These are phyloP conservation scores for Eragrostis tef DNA, from an alignment of 202 grass and related monocot genomes.

Conservation along the genomic window DNA sequence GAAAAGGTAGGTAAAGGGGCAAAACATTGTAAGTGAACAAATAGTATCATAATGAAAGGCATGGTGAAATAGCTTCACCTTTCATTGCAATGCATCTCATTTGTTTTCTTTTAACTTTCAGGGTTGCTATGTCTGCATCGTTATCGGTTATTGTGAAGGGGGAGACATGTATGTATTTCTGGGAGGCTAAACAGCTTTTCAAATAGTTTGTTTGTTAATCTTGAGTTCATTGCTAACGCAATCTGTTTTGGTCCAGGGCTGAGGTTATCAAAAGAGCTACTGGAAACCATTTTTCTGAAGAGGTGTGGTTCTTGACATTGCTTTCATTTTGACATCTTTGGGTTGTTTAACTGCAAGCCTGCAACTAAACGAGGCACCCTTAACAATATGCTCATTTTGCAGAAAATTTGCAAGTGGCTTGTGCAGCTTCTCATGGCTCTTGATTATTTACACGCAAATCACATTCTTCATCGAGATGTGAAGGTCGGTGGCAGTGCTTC, in stretches of 20 bases:
- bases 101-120: constrained; percentile 50
- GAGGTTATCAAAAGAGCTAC: constrained; percentile 92
- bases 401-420: constrained; percentile 96
- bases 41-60: not conserved
- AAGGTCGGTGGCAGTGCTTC: constrained; percentile 59
- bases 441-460: constrained; percentile 94
- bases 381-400: constrained; percentile 37
- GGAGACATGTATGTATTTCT: constrained; percentile 91
- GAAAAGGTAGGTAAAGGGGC: constrained; percentile 67
- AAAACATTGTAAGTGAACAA: not conserved
- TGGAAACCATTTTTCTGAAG: constrained; percentile 77
- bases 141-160: constrained; percentile 92
- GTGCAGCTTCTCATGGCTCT: constrained; percentile 98
- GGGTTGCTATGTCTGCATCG: constrained; percentile 97
- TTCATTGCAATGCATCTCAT: constrained; percentile 18
- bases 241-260: constrained; percentile 59
- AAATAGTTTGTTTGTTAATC: constrained; percentile 16
- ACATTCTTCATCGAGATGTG: constrained; percentile 97
- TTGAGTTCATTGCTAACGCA: constrained; percentile 37
- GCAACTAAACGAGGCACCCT: not conserved
- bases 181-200: constrained; percentile 31
- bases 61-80: constrained; percentile 21
- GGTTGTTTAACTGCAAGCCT: constrained; percentile 18
- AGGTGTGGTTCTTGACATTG: constrained; percentile 51
- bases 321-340: constrained; percentile 17